Percentiles rank a stretch among this genome's conserved stretches.
phyloP scores from a whole-genome alignment of 2,329 filamentous ascomycete species.

The Tolypocladium sp. region DNA sequence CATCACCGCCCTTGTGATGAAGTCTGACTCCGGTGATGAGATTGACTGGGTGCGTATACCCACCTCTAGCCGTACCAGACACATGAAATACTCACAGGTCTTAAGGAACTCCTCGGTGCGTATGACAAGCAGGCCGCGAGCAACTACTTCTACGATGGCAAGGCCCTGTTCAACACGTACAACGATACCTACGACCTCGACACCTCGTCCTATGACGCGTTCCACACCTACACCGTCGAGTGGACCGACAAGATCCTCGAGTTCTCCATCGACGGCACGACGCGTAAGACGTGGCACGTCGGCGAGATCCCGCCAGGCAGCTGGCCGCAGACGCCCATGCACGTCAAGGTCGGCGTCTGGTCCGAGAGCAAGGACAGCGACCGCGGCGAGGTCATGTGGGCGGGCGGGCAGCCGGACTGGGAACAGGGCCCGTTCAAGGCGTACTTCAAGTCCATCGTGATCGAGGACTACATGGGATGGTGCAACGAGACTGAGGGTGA shows the following conservation, averaged over 20 bases:
- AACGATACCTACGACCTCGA: conserved; percentile 38
- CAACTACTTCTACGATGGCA: conserved; percentile 71
- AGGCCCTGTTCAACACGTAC: conserved; percentile 41
- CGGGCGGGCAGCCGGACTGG: conserved; percentile 43
- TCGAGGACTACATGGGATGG: conserved; percentile 20
- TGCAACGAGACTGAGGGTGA: conserved; percentile 11
- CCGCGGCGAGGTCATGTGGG: conserved; percentile 58
- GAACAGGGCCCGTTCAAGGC: conserved; percentile 14
- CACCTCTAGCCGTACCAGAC: background rate
- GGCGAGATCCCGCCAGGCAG: conserved; percentile 36
- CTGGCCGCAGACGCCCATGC: conserved; percentile 64
- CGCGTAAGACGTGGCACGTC: conserved; percentile 21
- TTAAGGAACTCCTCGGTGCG: conserved; percentile 18
- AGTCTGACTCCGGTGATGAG: conserved; percentile 71
- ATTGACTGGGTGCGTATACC: conserved; percentile 34
- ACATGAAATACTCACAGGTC: background rate
- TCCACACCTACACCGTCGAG: conserved; percentile 59
- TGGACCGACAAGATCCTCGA: conserved; percentile 51
- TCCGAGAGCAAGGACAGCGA: conserved; percentile 37
- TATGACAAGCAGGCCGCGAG: conserved; percentile 54
- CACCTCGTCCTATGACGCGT: conserved; percentile 26
- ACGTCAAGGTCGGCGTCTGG: conserved; percentile 53
- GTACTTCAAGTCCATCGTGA: conserved; percentile 14
- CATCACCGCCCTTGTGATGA: conserved; percentile 67
- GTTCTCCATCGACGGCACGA: conserved; percentile 48